Evolutionary conservation across 208 protist species (phyloP), one percentile per base, ranked within the genome.

Genomic region (Leishmania aethiopica): DNA sequence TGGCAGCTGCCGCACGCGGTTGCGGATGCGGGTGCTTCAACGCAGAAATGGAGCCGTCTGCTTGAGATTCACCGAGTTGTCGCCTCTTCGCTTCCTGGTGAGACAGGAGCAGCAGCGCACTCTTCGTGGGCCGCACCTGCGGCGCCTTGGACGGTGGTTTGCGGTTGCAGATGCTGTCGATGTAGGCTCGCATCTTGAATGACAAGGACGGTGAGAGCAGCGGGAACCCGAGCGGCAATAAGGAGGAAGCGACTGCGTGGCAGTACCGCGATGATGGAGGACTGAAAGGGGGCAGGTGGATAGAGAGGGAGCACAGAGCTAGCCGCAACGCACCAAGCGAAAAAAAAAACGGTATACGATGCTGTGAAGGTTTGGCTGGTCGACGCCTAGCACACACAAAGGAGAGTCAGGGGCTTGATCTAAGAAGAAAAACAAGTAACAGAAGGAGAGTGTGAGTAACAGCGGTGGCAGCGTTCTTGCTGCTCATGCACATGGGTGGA

Each of bases 141-240:
- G 73, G 47, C 45, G 77, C 76, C 1, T 77, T 79, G 8, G 82
- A 60, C 28, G 82, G 82, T 6, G 72, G 35, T 2, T 69, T 42
- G 13, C 82, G 82, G 37, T 42, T 86, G 66, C 82, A 82, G 66
- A 86, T 86, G 78, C 82, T 82, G 69, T 86, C 78, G 42, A 86
- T 86, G 78, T 86, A 86, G 11, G 82, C 77, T 59, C 82, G 78
- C 82, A 86, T 86, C 2, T 35, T 37, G 28, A 25, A 53, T 32
- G 25, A 19, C 25, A 49, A 49, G 37, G 67, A 15, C 67, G 40
- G 62, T 17, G 59, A 11, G 59, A 35, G 59, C 28, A 69, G 35
- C 22, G 28, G 8, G 37, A 45, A 35, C 17, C 22, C 3, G 22
- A 40, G 60, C n/a, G 17, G 53, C 11, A 67, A 15, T 11, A 64